Percentiles rank a stretch among this genome's conserved stretches.
Conservation (phyloP, 345 rosid genomes). For the Hibiscus trionum region DNA sequence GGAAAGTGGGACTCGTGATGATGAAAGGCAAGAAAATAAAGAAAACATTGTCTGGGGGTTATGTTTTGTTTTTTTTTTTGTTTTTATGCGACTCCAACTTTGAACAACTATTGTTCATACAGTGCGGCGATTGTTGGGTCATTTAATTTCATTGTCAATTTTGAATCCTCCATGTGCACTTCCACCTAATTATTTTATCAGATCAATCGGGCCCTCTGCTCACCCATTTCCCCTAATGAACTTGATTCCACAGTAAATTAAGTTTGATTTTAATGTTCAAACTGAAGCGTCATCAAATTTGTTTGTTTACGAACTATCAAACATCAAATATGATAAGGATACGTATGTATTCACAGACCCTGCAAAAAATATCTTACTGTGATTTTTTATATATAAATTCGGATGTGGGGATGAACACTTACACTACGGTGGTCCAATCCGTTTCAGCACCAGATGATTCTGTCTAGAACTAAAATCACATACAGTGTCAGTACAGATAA, state of each 20-base stretch:
- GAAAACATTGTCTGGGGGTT: constrained; percentile 17
- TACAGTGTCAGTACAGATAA: too few relatives aligned
- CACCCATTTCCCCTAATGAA: neutral
- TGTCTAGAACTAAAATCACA: too few relatives aligned
- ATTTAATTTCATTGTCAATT: neutral
- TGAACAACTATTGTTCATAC: too few relatives aligned
- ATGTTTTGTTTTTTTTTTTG: constrained; percentile 4
- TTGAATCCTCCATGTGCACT: constrained; percentile 22
- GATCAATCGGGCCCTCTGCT: neutral
- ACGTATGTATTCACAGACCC: neutral
- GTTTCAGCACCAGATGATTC: too few relatives aligned
- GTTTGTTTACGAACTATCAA: neutral
- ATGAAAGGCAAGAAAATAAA: constrained; percentile 21
- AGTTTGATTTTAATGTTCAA: neutral
- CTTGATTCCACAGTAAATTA: neutral
- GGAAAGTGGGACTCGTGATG: constrained; percentile 38
- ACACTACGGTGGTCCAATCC: too few relatives aligned
- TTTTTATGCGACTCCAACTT: neutral
- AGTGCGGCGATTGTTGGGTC: neutral
- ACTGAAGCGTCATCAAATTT: neutral
- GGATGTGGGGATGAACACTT: too few relatives aligned
- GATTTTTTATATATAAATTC: too few relatives aligned
- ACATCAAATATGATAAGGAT: neutral
- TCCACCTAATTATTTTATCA: neutral
- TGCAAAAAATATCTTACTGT: too few relatives aligned